These are phyloP conservation scores for Phellopilus nigrolimitatus DNA, from an alignment of 1,284 basidiomycete genomes.

Conservation along the genomic window DNA sequence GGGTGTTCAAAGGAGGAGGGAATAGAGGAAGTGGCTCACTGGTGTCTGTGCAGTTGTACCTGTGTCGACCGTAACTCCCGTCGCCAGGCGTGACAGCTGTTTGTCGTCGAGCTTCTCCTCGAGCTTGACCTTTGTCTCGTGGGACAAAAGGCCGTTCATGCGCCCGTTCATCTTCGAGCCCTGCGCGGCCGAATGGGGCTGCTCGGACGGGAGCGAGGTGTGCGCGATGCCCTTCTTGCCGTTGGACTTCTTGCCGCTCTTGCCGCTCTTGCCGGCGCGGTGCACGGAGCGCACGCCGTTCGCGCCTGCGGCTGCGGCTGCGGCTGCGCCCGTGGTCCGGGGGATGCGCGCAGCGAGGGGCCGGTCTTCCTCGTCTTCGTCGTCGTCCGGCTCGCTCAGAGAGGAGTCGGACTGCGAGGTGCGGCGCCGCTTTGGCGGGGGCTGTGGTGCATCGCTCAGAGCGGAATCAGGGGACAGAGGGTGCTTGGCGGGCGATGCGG, in stretches of 20 bases:
- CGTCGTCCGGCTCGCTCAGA: constrained; percentile 34
- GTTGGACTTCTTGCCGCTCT: constrained; percentile 54
- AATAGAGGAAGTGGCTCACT: constrained; percentile 37
- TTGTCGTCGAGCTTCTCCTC: constrained; percentile 76
- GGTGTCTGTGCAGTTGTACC: constrained; percentile 43
- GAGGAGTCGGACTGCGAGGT: constrained; percentile 42
- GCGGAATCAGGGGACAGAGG: constrained; percentile 55
- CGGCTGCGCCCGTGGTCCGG: constrained; percentile 22
- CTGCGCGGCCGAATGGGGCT: constrained; percentile 17
- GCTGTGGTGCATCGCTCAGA: constrained; percentile 45
- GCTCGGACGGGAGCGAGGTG: constrained; percentile 36
- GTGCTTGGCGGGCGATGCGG: constrained; percentile 33
- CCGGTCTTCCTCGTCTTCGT: constrained; percentile 55
- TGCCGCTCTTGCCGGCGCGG: constrained; percentile 37
- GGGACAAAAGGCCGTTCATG: constrained; percentile 40
- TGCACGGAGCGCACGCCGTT: constrained; percentile 18
- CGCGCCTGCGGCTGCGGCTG: too few species aligned
- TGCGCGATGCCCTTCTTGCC: constrained; percentile 58
- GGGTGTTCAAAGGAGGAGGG: constrained; percentile 13
- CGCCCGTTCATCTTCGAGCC: constrained; percentile 38
- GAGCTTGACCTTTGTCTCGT: constrained; percentile 57
- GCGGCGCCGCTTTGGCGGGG: constrained; percentile 43
- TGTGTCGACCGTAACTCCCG: constrained; percentile 77
- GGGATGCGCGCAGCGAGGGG: constrained; percentile 55
- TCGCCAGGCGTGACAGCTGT: constrained; percentile 66